Evolutionary conservation across 179 eudicot species (phyloP), one percentile per base, ranked within the genome.

Genomic region (Drosera spatulata): DNA sequence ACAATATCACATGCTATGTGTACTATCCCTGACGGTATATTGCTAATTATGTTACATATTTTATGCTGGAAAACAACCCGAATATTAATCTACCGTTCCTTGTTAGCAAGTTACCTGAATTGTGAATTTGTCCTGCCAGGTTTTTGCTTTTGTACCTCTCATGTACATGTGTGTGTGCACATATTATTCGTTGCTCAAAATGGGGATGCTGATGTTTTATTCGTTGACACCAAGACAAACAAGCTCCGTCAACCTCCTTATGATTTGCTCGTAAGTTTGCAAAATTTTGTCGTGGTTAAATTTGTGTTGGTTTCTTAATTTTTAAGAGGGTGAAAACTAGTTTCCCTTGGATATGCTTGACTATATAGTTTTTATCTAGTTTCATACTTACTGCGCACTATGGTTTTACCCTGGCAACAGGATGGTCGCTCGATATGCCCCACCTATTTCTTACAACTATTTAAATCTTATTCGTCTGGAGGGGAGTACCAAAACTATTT

Each of bases 361-460:
- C 33, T 22, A 0, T 22, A 22, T 22, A 22, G 33, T 22, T 22
- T 22, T 22, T 22, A 51, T 51, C 55, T 51, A n/a, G 33, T 3
- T 51, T 14, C 13, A 51, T 5, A 6, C 4, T 22, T 22, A 51
- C 13, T n/a, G 0, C 13, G 33, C 37, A 51, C 15, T 22, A 14
- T 13, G 15, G 11, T 46, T 15, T 54, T 10, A 47, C 54, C 49
- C 12, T 67, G 67, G 37, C 65, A 45, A 42, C 80, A 93, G 99
- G 79, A 86, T 93, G 97, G 94, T 93, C 71, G 99, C 99, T 66
- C 99, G 99, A 43, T 93, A 89, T 79, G 99, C 99, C 2, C 99
- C 99, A 38, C 97, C 99, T 66, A 73, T 93, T 78, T 93, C 99
- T 48, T 93, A 89, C 80, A 93, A 93, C 76, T 93, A 82, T 80